These are phyloP conservation scores for Ambrosiella xylebori DNA, from an alignment of 2,329 filamentous ascomycete species.

Conservation along the genomic window DNA sequence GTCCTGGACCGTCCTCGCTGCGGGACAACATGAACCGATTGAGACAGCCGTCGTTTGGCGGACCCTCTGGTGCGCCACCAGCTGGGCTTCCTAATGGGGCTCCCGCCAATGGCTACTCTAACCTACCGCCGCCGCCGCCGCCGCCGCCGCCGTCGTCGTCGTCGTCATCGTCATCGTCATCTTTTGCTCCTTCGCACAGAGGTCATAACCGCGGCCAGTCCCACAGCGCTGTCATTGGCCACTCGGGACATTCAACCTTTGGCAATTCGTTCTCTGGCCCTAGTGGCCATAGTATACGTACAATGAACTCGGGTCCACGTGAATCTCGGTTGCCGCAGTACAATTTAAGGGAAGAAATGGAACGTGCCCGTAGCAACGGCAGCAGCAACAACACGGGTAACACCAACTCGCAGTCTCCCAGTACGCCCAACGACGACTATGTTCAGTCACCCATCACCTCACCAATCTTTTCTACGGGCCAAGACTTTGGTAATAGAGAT, in stretches of 20 bases:
- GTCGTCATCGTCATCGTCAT: background rate
- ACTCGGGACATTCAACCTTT: background rate
- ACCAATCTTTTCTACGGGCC: constrained; percentile 2
- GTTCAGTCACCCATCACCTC: constrained; percentile 8
- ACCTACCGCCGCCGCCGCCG: background rate
- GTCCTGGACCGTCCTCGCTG: constrained; percentile 5
- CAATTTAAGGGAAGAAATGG: constrained; percentile 10
- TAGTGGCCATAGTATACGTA: background rate
- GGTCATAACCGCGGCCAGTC: constrained; percentile 11
- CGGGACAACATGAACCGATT: constrained; percentile 10
- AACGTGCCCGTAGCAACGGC: constrained; percentile 2
- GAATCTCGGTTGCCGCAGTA: constrained; percentile 2
- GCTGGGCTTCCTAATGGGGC: too few relatives aligned
- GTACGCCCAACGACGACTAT: constrained; percentile 11
- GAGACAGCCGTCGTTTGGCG: constrained; percentile 6
- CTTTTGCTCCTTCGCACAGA: background rate
- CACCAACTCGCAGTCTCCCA: constrained; percentile 12
- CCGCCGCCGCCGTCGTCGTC: background rate
- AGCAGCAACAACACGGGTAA: constrained; percentile 1
- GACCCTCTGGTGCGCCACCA: background rate
- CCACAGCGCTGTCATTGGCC: constrained; percentile 5
- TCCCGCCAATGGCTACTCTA: background rate
- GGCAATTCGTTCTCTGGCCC: background rate
- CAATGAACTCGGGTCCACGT: background rate
- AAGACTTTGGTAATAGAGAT: background rate